Evolutionary conservation across 495 filamentous ascomycete genomes (phyloP).

Genomic region (Entonaema liquescens): DNA sequence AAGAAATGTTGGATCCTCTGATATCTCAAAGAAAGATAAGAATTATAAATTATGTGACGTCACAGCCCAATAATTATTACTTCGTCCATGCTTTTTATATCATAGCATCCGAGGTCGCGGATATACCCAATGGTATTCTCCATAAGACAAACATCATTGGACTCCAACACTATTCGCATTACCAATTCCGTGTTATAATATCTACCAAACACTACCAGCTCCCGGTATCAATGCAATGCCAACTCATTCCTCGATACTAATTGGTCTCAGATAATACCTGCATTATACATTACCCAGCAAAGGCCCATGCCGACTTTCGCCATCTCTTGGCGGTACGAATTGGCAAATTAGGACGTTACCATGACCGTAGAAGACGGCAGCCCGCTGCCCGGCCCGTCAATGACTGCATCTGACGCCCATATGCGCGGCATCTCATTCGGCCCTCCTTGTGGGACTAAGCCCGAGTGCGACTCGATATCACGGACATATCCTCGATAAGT

Average conservation of each 20-base stretch:
- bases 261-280: slow-evolving; percentile 40
- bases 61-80: not conserved
- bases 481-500: slow-evolving; percentile 17
- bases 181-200: slow-evolving; percentile 36
- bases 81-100: too few species aligned
- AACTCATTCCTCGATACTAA: slow-evolving; percentile 37
- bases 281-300: slow-evolving; percentile 18
- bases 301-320: slow-evolving; percentile 7
- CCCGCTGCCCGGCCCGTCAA: slow-evolving; percentile 16
- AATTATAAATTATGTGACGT: not conserved
- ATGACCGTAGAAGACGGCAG: not conserved
- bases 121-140: not conserved
- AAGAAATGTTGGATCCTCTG: not conserved
- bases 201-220: slow-evolving; percentile 10
- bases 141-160: not conserved
- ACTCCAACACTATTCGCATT: slow-evolving; percentile 5
- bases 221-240: slow-evolving; percentile 32
- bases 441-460: not conserved
- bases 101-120: not conserved
- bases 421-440: slow-evolving; percentile 16
- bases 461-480: slow-evolving; percentile 11
- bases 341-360: slow-evolving; percentile 24
- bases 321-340: slow-evolving; percentile 24
- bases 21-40: not conserved
- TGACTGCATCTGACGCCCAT: slow-evolving; percentile 6